These are phyloP conservation scores for Mycena galericulata DNA, from an alignment of 768 basidiomycete genomes.

Conservation along the genomic window DNA sequence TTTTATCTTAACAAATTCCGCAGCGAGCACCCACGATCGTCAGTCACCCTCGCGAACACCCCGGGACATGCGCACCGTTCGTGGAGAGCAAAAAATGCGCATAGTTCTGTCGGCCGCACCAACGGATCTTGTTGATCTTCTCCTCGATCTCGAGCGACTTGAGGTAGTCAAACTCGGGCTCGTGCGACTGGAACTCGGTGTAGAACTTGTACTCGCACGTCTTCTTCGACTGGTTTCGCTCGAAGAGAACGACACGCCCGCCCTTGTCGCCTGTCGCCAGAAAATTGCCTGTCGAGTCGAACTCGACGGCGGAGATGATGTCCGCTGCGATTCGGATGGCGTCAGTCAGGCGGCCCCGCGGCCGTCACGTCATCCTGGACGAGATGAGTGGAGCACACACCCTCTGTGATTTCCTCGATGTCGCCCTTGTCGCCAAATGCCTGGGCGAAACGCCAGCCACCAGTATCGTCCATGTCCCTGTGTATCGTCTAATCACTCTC, in stretches of 20 bases:
- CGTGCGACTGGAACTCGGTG: conserved; percentile 99
- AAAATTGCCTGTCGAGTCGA: conserved; percentile 99
- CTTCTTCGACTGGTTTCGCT: conserved; percentile 99
- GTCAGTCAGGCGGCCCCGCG: background rate
- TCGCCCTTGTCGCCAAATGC: conserved; percentile 99
- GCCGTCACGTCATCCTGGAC: background rate
- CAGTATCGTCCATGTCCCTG: conserved; percentile 61
- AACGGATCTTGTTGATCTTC: conserved; percentile 99
- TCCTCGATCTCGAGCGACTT: conserved; percentile 99
- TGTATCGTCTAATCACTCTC: background rate
- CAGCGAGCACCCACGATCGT: no score
- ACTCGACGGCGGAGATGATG: conserved; percentile 99
- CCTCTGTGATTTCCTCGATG: conserved; percentile 99
- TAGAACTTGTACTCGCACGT: conserved; percentile 99
- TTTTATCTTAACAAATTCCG: no score
- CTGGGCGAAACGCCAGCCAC: conserved; percentile 98
- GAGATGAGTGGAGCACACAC: conserved; percentile 67
- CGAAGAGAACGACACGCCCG: conserved; percentile 97
- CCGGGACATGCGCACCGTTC: conserved; percentile 74
- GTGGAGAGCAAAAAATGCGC: conserved; percentile 98
- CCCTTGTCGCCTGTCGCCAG: conserved; percentile 99
- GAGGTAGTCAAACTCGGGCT: conserved; percentile 99
- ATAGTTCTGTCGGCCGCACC: conserved; percentile 97
- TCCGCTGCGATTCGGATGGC: conserved; percentile 73
- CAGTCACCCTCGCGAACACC: no score